A percentile compares a stretch with the other conserved stretches of the same genome.
phyloP scores from a whole-genome alignment of 73 alveolate genomes.

The Blepharisma stoltei region DNA sequence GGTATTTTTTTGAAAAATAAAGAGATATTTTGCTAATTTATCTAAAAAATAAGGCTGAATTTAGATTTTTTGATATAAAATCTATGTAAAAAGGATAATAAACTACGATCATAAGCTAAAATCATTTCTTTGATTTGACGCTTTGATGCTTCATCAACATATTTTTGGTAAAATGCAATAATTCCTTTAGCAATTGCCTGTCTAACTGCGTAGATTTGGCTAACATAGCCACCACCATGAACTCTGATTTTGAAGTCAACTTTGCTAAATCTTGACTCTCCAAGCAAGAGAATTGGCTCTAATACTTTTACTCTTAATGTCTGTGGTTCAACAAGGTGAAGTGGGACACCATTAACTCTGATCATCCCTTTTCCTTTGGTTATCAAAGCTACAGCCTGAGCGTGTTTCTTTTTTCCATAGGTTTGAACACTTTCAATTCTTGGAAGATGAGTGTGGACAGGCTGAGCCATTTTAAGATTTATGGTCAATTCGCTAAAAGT shows the following conservation, averaged over 20 bases:
- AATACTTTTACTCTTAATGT: constrained; percentile 68
- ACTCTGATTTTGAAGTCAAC: constrained; percentile 82
- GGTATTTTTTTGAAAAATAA: no score
- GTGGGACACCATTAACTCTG: constrained; percentile 82
- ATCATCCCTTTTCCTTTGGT: constrained; percentile 78
- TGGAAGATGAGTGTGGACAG: constrained; percentile 21
- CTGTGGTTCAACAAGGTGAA: constrained; percentile 81
- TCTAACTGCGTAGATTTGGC: constrained; percentile 85
- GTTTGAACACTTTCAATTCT: constrained; percentile 67
- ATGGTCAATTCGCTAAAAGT: no score
- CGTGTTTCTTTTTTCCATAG: constrained; percentile 87
- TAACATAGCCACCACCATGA: constrained; percentile 83
- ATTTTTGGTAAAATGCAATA: constrained; percentile 78
- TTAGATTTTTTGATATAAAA: no score
- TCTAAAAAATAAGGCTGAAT: no score
- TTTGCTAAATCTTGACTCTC: constrained; percentile 73
- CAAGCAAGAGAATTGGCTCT: constrained; percentile 85
- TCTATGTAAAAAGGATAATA: no score
- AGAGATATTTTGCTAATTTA: no score
- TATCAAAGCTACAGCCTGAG: constrained; percentile 77
- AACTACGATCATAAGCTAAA: constrained; percentile 77
- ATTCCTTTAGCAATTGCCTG: constrained; percentile 87
- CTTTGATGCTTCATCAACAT: constrained; percentile 79
- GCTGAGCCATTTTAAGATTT: constrained; percentile 11
- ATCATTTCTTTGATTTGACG: constrained; percentile 73